Evolutionary conservation across 2,329 filamentous ascomycete genomes (phyloP).

Genomic region (Botrytis fragariae): DNA sequence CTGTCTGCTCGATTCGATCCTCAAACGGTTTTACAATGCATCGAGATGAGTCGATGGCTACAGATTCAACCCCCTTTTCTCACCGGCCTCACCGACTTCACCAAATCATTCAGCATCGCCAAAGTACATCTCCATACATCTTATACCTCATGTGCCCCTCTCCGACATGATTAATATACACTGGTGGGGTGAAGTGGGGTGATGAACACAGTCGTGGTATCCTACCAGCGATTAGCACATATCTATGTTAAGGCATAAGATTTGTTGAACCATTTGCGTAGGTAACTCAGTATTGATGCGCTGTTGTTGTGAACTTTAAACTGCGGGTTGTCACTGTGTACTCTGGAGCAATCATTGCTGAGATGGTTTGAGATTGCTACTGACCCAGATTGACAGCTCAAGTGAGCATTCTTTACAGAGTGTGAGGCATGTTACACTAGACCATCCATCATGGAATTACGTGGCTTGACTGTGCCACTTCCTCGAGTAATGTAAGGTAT

Average conservation of each 20-base stretch:
- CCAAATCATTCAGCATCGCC: neutral
- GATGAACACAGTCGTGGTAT: neutral
- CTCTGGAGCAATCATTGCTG: neutral
- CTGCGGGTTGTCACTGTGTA: neutral
- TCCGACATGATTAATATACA: neutral
- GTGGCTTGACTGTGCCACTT: slow-evolving; percentile 3
- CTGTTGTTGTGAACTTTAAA: slow-evolving; percentile 1
- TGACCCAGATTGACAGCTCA: neutral
- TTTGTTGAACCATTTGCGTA: neutral
- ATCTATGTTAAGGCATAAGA: neutral
- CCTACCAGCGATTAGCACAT: neutral
- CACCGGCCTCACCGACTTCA: neutral
- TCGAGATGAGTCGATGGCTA: neutral
- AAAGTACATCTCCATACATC: neutral
- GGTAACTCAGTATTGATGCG: neutral
- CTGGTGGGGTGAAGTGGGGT: neutral
- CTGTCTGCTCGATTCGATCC: neutral
- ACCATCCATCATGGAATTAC: neutral
- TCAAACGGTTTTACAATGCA: neutral
- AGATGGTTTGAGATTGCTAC: neutral
- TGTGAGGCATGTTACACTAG: neutral
- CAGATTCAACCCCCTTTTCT: neutral
- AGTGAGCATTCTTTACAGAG: neutral
- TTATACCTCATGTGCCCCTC: neutral
- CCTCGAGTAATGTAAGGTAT: neutral